These are phyloP conservation scores for Fusarium graminum DNA, from an alignment of 2,329 filamentous ascomycete species.

Conservation along the genomic window DNA sequence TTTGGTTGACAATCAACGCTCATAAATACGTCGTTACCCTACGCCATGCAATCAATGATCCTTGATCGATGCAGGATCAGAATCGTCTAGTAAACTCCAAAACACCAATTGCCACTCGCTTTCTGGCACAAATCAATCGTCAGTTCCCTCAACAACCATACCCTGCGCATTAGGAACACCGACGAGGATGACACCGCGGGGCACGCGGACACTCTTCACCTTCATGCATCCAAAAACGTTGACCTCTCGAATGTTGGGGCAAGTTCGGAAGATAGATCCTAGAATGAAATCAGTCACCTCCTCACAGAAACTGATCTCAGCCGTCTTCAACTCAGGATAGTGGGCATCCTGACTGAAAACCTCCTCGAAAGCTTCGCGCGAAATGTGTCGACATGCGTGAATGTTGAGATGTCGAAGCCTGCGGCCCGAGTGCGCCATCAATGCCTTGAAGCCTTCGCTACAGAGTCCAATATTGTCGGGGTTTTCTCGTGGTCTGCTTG, in stretches of 20 bases:
- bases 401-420: slow-evolving; percentile 78
- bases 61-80: slow-evolving; percentile 2
- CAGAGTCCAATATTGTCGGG: slow-evolving; percentile 78
- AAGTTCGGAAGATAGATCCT: slow-evolving; percentile 72
- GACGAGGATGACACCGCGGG: slow-evolving; percentile 67
- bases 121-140: slow-evolving; percentile 26
- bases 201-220: slow-evolving; percentile 66
- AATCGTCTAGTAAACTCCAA: slow-evolving; percentile 9
- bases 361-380: slow-evolving; percentile 76
- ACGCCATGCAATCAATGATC: slow-evolving; percentile 14
- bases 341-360: slow-evolving; percentile 72
- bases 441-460: slow-evolving; percentile 78
- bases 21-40: slow-evolving; percentile 13
- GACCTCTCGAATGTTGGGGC: slow-evolving; percentile 70
- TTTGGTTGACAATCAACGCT: slow-evolving; percentile 4
- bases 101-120: slow-evolving; percentile 12
- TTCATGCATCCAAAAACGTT: slow-evolving; percentile 77
- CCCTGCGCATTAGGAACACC: slow-evolving; percentile 70
- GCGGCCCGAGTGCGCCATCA: slow-evolving; percentile 86
- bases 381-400: slow-evolving; percentile 87
- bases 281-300: slow-evolving; percentile 75
- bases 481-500: slow-evolving; percentile 74
- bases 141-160: slow-evolving; percentile 68
- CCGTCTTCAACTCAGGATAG: slow-evolving; percentile 76
- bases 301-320: slow-evolving; percentile 84